Percentiles rank a stretch among this genome's conserved stretches.
These are phyloP conservation scores for Phlebiopsis flavidoalba DNA, from an alignment of 768 basidiomycete genomes.

Conservation along the genomic window DNA sequence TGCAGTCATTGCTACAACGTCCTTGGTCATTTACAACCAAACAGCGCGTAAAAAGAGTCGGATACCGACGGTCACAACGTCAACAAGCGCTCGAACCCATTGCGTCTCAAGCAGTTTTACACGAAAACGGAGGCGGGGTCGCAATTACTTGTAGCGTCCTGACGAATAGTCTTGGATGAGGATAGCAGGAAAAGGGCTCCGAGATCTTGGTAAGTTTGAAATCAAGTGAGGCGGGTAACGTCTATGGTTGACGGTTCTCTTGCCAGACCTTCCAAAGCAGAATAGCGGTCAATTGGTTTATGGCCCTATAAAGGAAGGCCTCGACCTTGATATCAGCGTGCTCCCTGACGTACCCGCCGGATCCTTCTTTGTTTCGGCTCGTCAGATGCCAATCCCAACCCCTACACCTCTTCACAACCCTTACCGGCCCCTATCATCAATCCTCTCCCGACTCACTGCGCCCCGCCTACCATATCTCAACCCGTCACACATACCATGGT, in stretches of 20 bases:
- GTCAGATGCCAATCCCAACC: conserved; percentile 82
- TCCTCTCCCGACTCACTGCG: conserved; percentile 69
- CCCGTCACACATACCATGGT: conserved; percentile 81
- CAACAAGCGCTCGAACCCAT: conserved; percentile 53
- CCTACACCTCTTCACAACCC: conserved; percentile 65
- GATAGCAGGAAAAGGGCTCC: conserved; percentile 84
- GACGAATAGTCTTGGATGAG: conserved; percentile 75
- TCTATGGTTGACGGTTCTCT: too few relatives aligned
- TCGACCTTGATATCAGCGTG: conserved; percentile 75
- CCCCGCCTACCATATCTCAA: conserved; percentile 78
- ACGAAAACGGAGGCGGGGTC: conserved; percentile 51
- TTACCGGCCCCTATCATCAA: conserved; percentile 81
- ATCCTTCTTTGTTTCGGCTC: conserved; percentile 68
- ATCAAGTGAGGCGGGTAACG: too few relatives aligned
- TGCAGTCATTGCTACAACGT: conserved; percentile 86
- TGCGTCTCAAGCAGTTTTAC: conserved; percentile 65
- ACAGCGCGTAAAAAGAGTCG: conserved; percentile 66
- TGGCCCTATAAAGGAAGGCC: too few relatives aligned
- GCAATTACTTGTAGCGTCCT: conserved; percentile 71
- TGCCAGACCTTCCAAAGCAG: too few relatives aligned
- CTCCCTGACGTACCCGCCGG: conserved; percentile 65
- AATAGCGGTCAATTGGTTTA: too few relatives aligned
- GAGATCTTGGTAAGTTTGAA: conserved; percentile 61
- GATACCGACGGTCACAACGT: conserved; percentile 63
- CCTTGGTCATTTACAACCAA: conserved; percentile 72